Evolutionary conservation across 164 flowering plant species (phyloP), one percentile per base, ranked within the genome.

Genomic region (Protea cynaroides): DNA sequence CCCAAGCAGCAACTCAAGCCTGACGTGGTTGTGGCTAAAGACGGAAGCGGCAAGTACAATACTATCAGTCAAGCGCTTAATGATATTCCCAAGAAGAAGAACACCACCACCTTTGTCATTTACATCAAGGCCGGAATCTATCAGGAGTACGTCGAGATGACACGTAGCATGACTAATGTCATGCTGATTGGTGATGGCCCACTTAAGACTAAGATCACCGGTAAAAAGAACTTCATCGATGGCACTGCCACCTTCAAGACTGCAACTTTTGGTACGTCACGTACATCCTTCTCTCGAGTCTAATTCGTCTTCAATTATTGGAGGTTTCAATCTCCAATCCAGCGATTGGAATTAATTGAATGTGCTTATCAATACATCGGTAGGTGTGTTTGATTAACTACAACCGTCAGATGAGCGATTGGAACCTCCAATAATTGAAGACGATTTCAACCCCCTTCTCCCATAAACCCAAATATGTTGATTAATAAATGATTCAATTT

Each of bases 181-280:
- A 70, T 82, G 70, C 22, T 90, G 61, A 56, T 85, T 15, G 97
- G 98, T 8, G 98, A 93, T 53, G 98, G 98, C 9, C 87, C 92
- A 0, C 74, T 79, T 6, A 80, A 78, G 75, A 86, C 98, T 7
- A 78, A 25, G 59, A 76, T 93, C 75, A 81, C 91, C n/a, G 93
- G 91, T 1, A 79, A 60, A 66, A 62, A 59, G 70, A 84, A 76
- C 79, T 80, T 53, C 50, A 66, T 68, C 7, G 87, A 81, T 49
- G 96, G 96, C 0, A 38, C 25, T 14, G 59, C 56, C 12, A 87
- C 92, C 11, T 79, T 73, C 76, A 78, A 76, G 53, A 82, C 94
- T 7, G 81, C 92, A 1, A 83, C 97, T 1, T 76, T 90, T 61
- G 73, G 98, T 93, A 78, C 66, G 84, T 75, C 14, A 10, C 53